Evolutionary conservation across 306 rosid species (phyloP).

Genomic region (Pachyrhizus erosus): DNA sequence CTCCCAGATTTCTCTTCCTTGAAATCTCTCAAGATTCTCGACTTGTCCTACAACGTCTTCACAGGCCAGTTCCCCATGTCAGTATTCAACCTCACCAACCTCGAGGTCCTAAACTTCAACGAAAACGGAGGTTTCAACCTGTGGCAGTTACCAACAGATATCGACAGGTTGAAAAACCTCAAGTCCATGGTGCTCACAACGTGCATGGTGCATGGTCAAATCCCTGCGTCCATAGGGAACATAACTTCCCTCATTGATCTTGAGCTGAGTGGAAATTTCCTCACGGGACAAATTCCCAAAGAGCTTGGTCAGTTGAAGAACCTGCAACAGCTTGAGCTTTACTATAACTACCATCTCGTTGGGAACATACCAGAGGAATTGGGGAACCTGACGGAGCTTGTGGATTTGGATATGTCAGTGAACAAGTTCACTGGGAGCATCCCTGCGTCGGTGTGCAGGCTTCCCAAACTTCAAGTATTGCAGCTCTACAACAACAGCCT

Average conservation of each 20-base stretch:
- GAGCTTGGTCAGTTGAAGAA: constrained; percentile 75
- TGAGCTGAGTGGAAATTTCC: constrained; percentile 78
- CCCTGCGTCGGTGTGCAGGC: constrained; percentile 72
- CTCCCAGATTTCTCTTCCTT: constrained; percentile 80
- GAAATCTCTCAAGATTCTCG: constrained; percentile 65
- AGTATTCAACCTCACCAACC: constrained; percentile 69
- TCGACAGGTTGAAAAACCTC: constrained; percentile 58
- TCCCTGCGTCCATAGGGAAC: constrained; percentile 83
- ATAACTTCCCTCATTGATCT: constrained; percentile 80
- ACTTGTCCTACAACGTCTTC: constrained; percentile 76
- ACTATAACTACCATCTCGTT: constrained; percentile 67
- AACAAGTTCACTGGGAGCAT: constrained; percentile 71
- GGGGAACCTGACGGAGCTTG: constrained; percentile 77
- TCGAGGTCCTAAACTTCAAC: constrained; percentile 79
- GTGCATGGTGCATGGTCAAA: constrained; percentile 70
- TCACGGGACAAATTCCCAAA: constrained; percentile 67
- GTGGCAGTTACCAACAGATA: constrained; percentile 71
- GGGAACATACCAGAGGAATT: constrained; percentile 81
- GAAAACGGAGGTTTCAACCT: constrained; percentile 59
- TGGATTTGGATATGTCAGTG: constrained; percentile 89
- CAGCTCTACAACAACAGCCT: constrained; percentile 94
- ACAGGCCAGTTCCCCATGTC: constrained; percentile 80
- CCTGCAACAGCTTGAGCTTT: constrained; percentile 74
- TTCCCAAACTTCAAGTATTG: constrained; percentile 78
- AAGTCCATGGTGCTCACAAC: constrained; percentile 66